These are phyloP conservation scores for Ophiosphaerella narmari DNA, from an alignment of 2,329 filamentous ascomycete genomes.

Conservation along the genomic window DNA sequence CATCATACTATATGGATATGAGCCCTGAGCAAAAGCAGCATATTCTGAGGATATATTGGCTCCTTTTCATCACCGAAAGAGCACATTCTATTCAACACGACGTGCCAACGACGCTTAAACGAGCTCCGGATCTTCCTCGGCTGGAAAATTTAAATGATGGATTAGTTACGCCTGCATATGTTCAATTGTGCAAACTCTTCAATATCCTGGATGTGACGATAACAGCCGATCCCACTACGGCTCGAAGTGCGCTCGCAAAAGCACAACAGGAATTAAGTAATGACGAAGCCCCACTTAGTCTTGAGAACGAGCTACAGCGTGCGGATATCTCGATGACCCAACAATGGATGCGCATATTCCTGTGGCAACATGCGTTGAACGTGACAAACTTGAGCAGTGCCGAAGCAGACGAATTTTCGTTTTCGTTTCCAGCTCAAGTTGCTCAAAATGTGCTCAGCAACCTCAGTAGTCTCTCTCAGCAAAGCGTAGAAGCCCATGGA, in stretches of 20 bases:
- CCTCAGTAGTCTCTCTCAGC: slow-evolving; percentile 34
- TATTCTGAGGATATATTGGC: slow-evolving; percentile 40
- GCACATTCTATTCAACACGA: slow-evolving; percentile 44
- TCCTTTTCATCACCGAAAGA: slow-evolving; percentile 43
- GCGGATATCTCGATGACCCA: slow-evolving; percentile 46
- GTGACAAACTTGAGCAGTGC: slow-evolving; percentile 39
- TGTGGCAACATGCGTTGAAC: slow-evolving; percentile 44
- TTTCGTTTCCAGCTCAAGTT: slow-evolving; percentile 41
- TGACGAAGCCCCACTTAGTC: slow-evolving; percentile 31
- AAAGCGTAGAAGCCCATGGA: slow-evolving; percentile 42
- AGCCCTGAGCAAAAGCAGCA: slow-evolving; percentile 33
- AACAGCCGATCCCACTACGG: slow-evolving; percentile 36
- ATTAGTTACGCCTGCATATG: slow-evolving; percentile 37
- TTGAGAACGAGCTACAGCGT: slow-evolving; percentile 44
- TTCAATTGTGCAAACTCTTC: slow-evolving; percentile 42
- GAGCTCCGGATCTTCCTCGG: slow-evolving; percentile 32
- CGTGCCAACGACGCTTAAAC: slow-evolving; percentile 38
- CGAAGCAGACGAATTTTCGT: slow-evolving; percentile 40
- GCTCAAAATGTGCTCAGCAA: slow-evolving; percentile 40
- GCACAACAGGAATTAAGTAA: slow-evolving; percentile 40
- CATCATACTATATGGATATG: slow-evolving; percentile 31
- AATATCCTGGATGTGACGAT: slow-evolving; percentile 41
- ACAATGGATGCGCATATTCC: slow-evolving; percentile 45
- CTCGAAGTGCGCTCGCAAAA: slow-evolving; percentile 34
- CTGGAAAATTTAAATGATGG: slow-evolving; percentile 39